Conservation (phyloP, 2,329 filamentous ascomycete species). For the Cordyceps farinosa region DNA sequence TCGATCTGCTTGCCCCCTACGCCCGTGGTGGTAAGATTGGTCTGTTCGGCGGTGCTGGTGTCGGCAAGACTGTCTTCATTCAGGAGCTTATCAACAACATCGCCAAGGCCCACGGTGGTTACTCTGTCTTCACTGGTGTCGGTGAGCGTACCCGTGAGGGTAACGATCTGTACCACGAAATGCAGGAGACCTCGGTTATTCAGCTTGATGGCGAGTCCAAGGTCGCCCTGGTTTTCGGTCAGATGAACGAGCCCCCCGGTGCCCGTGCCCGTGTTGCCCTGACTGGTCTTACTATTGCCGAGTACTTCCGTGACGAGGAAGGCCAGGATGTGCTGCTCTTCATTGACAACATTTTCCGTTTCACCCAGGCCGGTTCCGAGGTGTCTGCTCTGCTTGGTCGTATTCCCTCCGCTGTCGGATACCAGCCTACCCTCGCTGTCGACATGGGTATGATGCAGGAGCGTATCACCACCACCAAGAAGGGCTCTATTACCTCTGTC, state of each 20-base stretch:
- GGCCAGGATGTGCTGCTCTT: constrained; percentile 98
- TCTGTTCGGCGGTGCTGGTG: constrained; percentile 99
- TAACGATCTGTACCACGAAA: constrained; percentile 99
- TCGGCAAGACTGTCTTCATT: constrained; percentile 99
- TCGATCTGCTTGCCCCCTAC: constrained; percentile 97
- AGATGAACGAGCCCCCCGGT: constrained; percentile 99
- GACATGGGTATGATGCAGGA: constrained; percentile 99
- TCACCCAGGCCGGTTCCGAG: constrained; percentile 99
- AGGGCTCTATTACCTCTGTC: constrained; percentile 99
- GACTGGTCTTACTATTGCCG: constrained; percentile 77
- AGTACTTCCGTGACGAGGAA: constrained; percentile 73
- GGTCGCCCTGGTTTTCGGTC: constrained; percentile 98
- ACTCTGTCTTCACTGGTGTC: constrained; percentile 99
- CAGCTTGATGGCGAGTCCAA: constrained; percentile 99
- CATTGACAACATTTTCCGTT: constrained; percentile 99
- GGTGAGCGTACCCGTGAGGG: constrained; percentile 99
- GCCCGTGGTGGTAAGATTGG: constrained; percentile 99
- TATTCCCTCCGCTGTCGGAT: constrained; percentile 99
- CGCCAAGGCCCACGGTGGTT: constrained; percentile 99
- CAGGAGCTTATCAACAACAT: constrained; percentile 99
- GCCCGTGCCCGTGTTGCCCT: constrained; percentile 99
- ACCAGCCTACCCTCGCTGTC: constrained; percentile 97
- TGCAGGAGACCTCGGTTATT: constrained; percentile 99
- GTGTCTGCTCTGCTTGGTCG: constrained; percentile 98
- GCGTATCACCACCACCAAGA: constrained; percentile 98